Evolutionary conservation across 805 yeast genomes (phyloP).

Genomic region (Maudiozyma serrabonitensis): DNA sequence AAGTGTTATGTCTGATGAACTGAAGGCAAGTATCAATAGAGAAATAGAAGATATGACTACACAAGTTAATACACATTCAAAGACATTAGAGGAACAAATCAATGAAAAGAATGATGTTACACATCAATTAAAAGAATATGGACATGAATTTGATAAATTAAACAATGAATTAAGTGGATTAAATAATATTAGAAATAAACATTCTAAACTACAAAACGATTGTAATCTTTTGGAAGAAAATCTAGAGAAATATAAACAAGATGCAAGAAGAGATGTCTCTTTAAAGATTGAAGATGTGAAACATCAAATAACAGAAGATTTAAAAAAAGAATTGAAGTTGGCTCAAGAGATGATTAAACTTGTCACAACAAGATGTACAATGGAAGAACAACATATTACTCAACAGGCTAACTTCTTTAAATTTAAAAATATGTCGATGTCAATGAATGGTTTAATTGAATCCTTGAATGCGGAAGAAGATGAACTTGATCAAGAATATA

Average conservation of each 20-base stretch:
- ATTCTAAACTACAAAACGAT: constrained; percentile 18
- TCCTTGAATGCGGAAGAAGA: constrained; percentile 25
- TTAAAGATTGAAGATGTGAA: constrained; percentile 31
- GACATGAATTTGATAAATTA: constrained; percentile 11
- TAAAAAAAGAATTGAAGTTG: constrained; percentile 16
- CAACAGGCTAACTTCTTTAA: constrained; percentile 30
- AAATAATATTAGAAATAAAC: constrained; percentile 15
- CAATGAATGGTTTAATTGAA: constrained; percentile 25
- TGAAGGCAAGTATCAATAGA: constrained; percentile 9
- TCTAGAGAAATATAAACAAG: constrained; percentile 28
- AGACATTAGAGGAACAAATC: constrained; percentile 8
- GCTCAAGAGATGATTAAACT: constrained; percentile 15
- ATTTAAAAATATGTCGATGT: constrained; percentile 30
- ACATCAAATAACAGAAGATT: constrained; percentile 15
- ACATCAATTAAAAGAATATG: constrained; percentile 5
- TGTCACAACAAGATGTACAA: constrained; percentile 20
- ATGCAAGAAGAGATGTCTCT: constrained; percentile 35
- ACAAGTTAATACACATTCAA: constrained; percentile 6
- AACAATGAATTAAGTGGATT: constrained; percentile 7
- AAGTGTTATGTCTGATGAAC: constrained; percentile 20
- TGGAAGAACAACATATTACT: constrained; percentile 19
- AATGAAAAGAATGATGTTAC: constrained; percentile 8
- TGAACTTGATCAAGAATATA: constrained; percentile 18
- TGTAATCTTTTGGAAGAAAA: constrained; percentile 25
- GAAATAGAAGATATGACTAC: constrained; percentile 9